Conservation (phyloP, 768 basidiomycete species). For the Mycena latifolia region DNA sequence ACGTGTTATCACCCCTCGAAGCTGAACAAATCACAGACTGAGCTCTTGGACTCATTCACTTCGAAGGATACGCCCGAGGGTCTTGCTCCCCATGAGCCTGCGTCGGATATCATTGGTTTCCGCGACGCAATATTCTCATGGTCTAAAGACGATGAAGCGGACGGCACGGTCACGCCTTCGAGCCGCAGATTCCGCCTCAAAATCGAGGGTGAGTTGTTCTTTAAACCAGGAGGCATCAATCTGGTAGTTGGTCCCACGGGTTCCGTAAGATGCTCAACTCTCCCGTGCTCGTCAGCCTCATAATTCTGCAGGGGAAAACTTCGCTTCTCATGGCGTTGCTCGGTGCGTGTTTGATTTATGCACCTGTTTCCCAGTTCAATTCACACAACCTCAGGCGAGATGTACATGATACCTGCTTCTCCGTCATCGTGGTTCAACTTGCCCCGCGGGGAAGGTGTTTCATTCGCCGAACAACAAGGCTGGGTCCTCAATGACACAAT, state of each 20-base stretch:
- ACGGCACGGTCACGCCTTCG: constrained; percentile 32
- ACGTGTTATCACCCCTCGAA: not conserved
- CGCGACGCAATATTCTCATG: constrained; percentile 31
- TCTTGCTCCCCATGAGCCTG: not conserved
- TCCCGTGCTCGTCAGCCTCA: too few species aligned
- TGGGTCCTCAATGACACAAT: not conserved
- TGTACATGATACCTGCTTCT: not conserved
- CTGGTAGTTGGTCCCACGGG: constrained; percentile 57
- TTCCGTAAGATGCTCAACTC: constrained; percentile 12
- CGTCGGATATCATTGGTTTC: constrained; percentile 26
- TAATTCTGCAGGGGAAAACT: constrained; percentile 45
- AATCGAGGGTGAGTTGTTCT: constrained; percentile 55
- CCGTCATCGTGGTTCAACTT: not conserved
- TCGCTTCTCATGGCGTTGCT: constrained; percentile 74
- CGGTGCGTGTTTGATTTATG: constrained; percentile 34
- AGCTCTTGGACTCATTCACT: constrained; percentile 54
- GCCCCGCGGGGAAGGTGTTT: not conserved
- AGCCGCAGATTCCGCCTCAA: constrained; percentile 52
- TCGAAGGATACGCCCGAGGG: not conserved
- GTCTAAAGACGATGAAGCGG: constrained; percentile 35
- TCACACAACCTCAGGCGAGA: not conserved
- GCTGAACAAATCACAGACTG: constrained; percentile 49
- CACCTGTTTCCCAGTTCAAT: too few species aligned
- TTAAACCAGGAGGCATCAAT: constrained; percentile 55
- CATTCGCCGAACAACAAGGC: not conserved